These are phyloP conservation scores for Astragalus glycyphyllos DNA, from an alignment of 306 rosid species.

Conservation along the genomic window DNA sequence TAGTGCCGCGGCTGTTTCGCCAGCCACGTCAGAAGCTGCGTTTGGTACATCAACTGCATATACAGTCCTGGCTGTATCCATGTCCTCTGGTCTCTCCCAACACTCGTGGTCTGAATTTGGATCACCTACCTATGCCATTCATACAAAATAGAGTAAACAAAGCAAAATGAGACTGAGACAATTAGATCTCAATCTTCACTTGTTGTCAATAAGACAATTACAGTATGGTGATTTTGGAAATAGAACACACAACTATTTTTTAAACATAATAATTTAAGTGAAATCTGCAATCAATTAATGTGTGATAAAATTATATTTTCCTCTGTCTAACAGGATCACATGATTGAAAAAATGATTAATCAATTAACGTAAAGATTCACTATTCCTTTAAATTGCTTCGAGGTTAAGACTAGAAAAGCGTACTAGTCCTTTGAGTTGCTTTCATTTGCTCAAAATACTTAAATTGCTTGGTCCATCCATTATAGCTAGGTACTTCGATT, in stretches of 20 bases:
- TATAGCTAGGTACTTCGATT: neutral
- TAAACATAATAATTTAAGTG: neutral
- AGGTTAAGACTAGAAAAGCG: neutral
- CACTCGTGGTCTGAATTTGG: conserved; percentile 78
- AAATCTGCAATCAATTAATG: neutral
- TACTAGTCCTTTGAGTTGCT: neutral
- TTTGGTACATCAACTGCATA: conserved; percentile 91
- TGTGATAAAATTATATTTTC: neutral
- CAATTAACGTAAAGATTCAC: neutral
- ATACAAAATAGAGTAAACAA: neutral
- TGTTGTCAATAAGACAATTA: no score
- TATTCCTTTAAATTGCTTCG: neutral
- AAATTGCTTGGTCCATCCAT: neutral
- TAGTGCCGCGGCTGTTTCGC: conserved; percentile 84
- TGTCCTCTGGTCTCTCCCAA: conserved; percentile 98
- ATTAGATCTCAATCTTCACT: neutral
- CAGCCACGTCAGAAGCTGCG: conserved; percentile 88
- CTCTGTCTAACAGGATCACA: neutral
- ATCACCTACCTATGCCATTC: conserved; percentile 76
- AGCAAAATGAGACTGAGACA: neutral
- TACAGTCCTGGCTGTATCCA: conserved; percentile 80
- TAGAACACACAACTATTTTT: neutral
- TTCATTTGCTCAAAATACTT: neutral
- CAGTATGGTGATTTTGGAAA: no score
- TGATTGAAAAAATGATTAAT: neutral